Conservation (phyloP, 2,329 filamentous ascomycete species). For the Aspergillus glaucus region DNA sequence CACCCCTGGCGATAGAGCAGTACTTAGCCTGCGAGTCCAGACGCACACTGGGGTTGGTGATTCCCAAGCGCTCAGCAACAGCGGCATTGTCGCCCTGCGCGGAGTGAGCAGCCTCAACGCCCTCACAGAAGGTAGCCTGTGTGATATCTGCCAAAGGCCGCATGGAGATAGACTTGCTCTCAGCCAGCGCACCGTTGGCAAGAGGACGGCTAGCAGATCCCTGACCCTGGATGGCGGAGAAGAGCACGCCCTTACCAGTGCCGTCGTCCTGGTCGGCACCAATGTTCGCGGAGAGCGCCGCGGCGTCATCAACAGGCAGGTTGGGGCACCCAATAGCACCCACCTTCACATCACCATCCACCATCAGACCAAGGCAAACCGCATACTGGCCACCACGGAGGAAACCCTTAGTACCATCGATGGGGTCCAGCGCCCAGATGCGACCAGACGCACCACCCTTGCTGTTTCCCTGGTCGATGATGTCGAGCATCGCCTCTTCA, state of each 20-base stretch:
- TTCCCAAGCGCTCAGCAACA: conserved; percentile 78
- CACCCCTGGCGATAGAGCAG: conserved; percentile 85
- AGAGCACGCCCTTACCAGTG: conserved; percentile 75
- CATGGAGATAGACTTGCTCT: conserved; percentile 68
- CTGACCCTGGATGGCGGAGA: conserved; percentile 72
- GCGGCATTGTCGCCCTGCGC: conserved; percentile 79
- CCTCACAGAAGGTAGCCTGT: conserved; percentile 90
- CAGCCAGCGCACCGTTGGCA: conserved; percentile 41
- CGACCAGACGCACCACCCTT: conserved; percentile 42
- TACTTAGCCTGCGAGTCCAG: conserved; percentile 99
- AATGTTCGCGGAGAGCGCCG: conserved; percentile 63
- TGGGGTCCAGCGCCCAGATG: conserved; percentile 95
- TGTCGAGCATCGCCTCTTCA: conserved; percentile 55
- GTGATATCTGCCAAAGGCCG: conserved; percentile 66
- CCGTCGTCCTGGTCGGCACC: conserved; percentile 68
- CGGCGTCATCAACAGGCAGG: conserved; percentile 77
- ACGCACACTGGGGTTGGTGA: conserved; percentile 80
- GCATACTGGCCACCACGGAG: conserved; percentile 94
- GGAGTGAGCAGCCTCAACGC: conserved; percentile 88
- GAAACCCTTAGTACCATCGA: conserved; percentile 97
- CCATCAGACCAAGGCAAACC: conserved; percentile 84
- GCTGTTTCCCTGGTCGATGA: conserved; percentile 50
- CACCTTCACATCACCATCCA: conserved; percentile 88
- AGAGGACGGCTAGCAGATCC: conserved; percentile 78
- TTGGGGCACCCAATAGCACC: conserved; percentile 95